Conservation (phyloP, 306 rosid genomes). For the Cucurbita pepo region DNA sequence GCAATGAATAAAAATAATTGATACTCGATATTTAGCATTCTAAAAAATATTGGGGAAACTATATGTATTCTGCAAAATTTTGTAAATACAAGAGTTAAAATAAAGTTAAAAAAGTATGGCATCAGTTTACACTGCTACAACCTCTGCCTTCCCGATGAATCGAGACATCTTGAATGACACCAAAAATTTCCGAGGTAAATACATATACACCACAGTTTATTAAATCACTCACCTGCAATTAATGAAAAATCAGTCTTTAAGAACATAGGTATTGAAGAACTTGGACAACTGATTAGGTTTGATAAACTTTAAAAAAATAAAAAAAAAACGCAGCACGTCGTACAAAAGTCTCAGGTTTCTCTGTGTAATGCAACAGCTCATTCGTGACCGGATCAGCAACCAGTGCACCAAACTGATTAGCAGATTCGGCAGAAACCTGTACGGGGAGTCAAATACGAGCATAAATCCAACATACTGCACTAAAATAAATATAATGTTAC, state of each 20-base stretch:
- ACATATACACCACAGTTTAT: slow-evolving; percentile 79
- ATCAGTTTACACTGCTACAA: slow-evolving; percentile 1
- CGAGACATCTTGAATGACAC: slow-evolving; percentile 48
- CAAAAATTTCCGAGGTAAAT: slow-evolving; percentile 60
- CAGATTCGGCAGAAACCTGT: slow-evolving; percentile 88
- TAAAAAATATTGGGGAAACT: not conserved
- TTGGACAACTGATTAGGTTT: not conserved
- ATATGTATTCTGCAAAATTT: not conserved
- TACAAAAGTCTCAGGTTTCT: slow-evolving; percentile 79
- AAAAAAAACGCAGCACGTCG: not conserved
- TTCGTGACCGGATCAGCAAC: slow-evolving; percentile 86
- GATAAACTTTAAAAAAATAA: not conserved
- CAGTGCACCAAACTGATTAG: slow-evolving; percentile 81
- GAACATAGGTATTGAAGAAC: not conserved
- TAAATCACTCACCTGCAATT: slow-evolving; percentile 64
- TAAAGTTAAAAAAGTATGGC: not conserved
- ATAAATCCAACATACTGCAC: not conserved
- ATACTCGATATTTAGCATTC: not conserved
- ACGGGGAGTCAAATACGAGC: slow-evolving; percentile 9
- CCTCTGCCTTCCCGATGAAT: slow-evolving; percentile 68
- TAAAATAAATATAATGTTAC: not conserved
- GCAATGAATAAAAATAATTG: slow-evolving; percentile 13
- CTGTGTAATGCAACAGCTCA: slow-evolving; percentile 88
- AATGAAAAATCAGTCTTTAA: slow-evolving; percentile 6
- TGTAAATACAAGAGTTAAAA: not conserved